Base-by-base conservation (phyloP, 2,329 filamentous ascomycete species). In the Trichoderma polysporum region DNA sequence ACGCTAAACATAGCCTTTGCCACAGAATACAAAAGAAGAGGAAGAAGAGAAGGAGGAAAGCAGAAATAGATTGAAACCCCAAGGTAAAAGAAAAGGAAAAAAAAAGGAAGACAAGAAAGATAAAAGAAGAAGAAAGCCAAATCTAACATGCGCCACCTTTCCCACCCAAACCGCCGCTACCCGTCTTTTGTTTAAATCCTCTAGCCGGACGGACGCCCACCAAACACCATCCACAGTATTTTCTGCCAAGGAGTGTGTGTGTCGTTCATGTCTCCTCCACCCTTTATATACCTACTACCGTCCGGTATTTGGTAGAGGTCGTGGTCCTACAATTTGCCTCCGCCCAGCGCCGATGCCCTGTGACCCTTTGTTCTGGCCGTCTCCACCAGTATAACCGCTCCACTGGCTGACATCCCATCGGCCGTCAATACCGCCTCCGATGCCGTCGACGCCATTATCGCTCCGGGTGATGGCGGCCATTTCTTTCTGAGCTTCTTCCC, bases 391-490 rank as follows among this genome's bases (percentile, higher is more conserved):
- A 73, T 86, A 94, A 0, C 91, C 91, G 69, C 82, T 82, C 86
- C 91, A 92, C 78, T 93, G 90, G 66, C 88, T 86, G 12, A 92
- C 88, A 71, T 94, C 91, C 91, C 91, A 94, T 17, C 85, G 84
- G 12, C 91, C 87, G 1, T 84, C 86, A 29, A 89, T 81, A 0
- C 90, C 90, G n/a, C 86, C 87, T 0, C 88, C 88, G 49, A 87
- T 85, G 0, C 89, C 90, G 27, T 90, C 88, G 15, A 85, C 83
- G 17, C 82, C 83, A 10, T 83, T 56, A 19, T 62, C 50, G 22
- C 84, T 1, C 79, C 78, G 82, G 6, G 82, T 81, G 0, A 86
- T 83, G 65, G 84, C 84, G 25, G 86, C 85, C 19, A 87, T 86
- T 70, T 86, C 87, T 73, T 87, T 83, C 77, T 94, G 92, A 1